Evolutionary conservation across 1,284 basidiomycete species (phyloP), one percentile per base, ranked within the genome.

Genomic region (Sanghuangporus baumii): DNA sequence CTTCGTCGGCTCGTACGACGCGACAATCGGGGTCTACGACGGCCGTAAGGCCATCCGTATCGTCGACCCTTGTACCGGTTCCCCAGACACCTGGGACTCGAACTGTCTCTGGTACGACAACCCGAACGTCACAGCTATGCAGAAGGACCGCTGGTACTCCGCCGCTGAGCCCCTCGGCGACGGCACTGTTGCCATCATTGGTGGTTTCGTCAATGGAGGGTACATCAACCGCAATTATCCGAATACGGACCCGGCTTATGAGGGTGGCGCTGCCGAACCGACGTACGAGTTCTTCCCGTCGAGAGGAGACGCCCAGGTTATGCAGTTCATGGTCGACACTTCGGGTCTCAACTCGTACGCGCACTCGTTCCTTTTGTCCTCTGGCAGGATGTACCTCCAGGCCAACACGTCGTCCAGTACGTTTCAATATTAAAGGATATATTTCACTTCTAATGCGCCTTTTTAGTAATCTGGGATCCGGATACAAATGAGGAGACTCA

Each of bases 311-410:
- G 71, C 88, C 1, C 78, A 85, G 68, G 77, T 82, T 20, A 88
- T 96, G 79, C 77, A 89, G 60, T 91, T 97, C 76, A 83, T 97
- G 76, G 75, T 84, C 65, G 80, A 84, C 48, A 94, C 94, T 0
- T 89, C 92, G 43, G 94, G 94, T 57, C 82, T 96, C 69, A 98
- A 98, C 76, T 81, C 94, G 5, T 98, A 96, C 69, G 85, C 93
- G 0, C 86, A 94, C 68, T 87, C 90, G 0, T 96, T 84, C 83
- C 81, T 96, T 58, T 83, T 97, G 78, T 85, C 91, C 1, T 92
- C 89, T 1, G 94, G 94, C 57, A 87, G 86, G 69, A 81, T 92
- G 76, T 85, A 96, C 69, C 79, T 96, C 50, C 94, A 96, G 73
- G 90, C 93, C 3, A 94, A 94, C 71, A 77, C 81, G 71, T 96